A percentile compares a stretch with the other conserved stretches of the same genome.
Evolutionary conservation across 345 rosid species (phyloP).

Genomic region (Syzygium oleosum): DNA sequence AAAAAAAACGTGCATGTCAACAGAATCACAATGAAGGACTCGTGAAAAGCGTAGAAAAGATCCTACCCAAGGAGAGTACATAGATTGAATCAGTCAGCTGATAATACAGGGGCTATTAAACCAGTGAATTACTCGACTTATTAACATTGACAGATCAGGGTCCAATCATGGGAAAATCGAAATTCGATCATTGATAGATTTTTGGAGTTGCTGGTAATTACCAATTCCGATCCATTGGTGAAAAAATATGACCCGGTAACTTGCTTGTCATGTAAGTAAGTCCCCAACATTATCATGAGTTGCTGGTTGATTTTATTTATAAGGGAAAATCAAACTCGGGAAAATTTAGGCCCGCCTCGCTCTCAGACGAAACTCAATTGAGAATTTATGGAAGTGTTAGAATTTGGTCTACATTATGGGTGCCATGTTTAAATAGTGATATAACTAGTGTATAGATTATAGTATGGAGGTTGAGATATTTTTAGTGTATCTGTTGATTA

Average conservation of each 20-base stretch:
- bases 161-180: background rate
- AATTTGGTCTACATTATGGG: background rate
- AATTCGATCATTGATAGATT: background rate
- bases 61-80: background rate
- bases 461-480: too few species aligned
- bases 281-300: background rate
- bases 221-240: background rate
- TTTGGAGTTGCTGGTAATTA: too few species aligned
- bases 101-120: too few species aligned
- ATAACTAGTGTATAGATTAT: too few species aligned
- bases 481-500: too few species aligned
- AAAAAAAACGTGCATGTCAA: background rate
- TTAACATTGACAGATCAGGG: background rate
- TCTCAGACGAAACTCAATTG: background rate
- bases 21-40: background rate
- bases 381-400: background rate
- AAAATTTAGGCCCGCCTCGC: background rate
- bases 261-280: background rate
- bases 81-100: background rate
- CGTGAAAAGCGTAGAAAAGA: background rate
- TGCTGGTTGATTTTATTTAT: background rate
- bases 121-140: background rate
- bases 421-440: background rate
- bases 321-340: background rate
- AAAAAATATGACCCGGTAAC: background rate